Conservation (phyloP, 306 rosid species). For the Trifolium dubium region DNA sequence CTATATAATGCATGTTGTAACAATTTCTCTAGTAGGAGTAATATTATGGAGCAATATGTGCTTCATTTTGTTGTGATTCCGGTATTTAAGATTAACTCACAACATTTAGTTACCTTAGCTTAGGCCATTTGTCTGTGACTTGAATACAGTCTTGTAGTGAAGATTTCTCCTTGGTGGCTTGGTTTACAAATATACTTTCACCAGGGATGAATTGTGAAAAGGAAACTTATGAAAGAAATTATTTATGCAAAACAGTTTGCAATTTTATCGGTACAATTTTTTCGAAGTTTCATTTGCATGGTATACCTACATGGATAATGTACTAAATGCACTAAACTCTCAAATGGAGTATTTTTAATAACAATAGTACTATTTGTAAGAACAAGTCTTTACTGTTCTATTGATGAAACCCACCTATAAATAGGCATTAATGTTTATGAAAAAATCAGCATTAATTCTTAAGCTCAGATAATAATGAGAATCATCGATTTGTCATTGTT, state of each 20-base stretch:
- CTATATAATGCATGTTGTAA: constrained; percentile 2
- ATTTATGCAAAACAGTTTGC: neutral
- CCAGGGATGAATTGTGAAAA: constrained; percentile 3
- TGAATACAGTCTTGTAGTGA: constrained; percentile 8
- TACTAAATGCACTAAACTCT: neutral
- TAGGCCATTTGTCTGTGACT: neutral
- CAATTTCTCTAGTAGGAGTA: neutral
- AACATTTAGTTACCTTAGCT: neutral
- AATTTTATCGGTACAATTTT: neutral
- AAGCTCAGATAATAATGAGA: neutral
- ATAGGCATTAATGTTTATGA: neutral
- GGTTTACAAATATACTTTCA: neutral
- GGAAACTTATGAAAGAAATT: neutral
- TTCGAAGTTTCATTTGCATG: neutral
- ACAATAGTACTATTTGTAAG: neutral
- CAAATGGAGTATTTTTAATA: neutral
- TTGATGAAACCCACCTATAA: neutral
- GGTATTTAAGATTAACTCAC: neutral
- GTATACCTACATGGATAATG: no score
- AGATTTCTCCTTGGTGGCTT: constrained; percentile 19
- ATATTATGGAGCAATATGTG: neutral
- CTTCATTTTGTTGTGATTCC: neutral
- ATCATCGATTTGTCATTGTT: neutral
- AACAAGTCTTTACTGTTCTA: neutral
- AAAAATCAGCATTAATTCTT: neutral